Evolutionary conservation across 78 protist genomes (phyloP).

Genomic region (Bigelowiella natans): DNA sequence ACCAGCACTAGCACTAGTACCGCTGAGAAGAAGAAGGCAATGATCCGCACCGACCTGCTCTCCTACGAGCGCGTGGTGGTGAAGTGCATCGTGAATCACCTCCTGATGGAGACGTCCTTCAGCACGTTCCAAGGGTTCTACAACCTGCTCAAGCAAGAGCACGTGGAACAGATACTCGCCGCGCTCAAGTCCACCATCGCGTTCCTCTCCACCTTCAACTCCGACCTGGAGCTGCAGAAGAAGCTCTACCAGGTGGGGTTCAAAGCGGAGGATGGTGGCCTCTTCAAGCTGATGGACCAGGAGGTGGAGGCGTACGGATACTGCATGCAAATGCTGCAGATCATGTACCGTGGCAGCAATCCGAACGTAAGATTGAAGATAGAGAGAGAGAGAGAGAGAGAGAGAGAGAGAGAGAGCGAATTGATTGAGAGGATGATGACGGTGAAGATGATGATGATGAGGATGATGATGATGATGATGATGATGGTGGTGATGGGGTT

Average conservation of each 20-base stretch:
- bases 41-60: not conserved
- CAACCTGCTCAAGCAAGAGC: not conserved
- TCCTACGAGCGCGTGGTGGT: not conserved
- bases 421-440: too few relatives aligned
- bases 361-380: not conserved
- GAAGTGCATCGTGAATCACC: not conserved
- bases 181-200: not conserved
- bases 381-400: not conserved
- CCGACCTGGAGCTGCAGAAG: not conserved
- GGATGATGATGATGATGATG: too few relatives aligned
- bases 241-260: not conserved
- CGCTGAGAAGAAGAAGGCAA: not conserved
- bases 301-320: not conserved
- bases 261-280: not conserved
- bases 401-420: too few relatives aligned
- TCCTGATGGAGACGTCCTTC: not conserved
- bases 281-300: not conserved
- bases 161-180: not conserved
- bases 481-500: too few relatives aligned
- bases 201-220: not conserved
- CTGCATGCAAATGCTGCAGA: not conserved
- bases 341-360: not conserved
- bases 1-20: not conserved
- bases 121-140: not conserved
- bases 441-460: too few relatives aligned